Base-by-base conservation (phyloP, 1,139 yeast genomes). In the Saccharomyces hybrid region DNA sequence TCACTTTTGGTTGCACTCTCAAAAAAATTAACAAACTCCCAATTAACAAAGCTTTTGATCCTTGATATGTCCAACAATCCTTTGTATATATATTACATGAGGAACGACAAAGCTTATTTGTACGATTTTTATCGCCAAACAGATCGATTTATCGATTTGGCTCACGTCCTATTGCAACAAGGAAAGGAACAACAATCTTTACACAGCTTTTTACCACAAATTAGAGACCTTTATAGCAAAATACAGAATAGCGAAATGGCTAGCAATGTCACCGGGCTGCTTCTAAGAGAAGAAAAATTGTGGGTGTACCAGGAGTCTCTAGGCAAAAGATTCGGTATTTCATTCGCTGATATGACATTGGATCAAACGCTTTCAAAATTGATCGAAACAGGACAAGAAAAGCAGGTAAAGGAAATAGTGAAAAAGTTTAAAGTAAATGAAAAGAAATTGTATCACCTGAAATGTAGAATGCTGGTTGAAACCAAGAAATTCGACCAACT, bases 401-500 rank as follows among this genome's bases (percentile, higher is more conserved):
- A 80, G 48, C 76, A 78, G 46, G 89, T 91, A 0, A 65, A 71
- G 1, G 79, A 79, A 56, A 64, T 88, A 2, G 75, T 79, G 6
- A 81, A 80, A 56, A 85, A 82, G 23, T 83, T 88, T 66, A 82
- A 81, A 52, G 71, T 91, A 0, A 71, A 83, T 0, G 85, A 81
- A 7, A 81, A 78, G 56, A 85, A 87, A 57, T 80, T 77, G 58
- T 83, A 89, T 77, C 79, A 81, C 71, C 71, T 84, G 31, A 81
- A 83, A 25, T 68, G 90, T 23, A 78, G 80, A 25, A 78, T 80
- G 0, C 76, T 82, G 52, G 74, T 83, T 1, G 71, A 75, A 13
- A 64, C 75, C 1, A 75, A 79, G 6, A 83, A 84, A 51, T 88
- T 86, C 74, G 87, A 83, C 29, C 83, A 81, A 50, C 69, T 91